Evolutionary conservation across 495 filamentous ascomycete species (phyloP), one percentile per base, ranked within the genome.

Genomic region (Echria macrotheca): DNA sequence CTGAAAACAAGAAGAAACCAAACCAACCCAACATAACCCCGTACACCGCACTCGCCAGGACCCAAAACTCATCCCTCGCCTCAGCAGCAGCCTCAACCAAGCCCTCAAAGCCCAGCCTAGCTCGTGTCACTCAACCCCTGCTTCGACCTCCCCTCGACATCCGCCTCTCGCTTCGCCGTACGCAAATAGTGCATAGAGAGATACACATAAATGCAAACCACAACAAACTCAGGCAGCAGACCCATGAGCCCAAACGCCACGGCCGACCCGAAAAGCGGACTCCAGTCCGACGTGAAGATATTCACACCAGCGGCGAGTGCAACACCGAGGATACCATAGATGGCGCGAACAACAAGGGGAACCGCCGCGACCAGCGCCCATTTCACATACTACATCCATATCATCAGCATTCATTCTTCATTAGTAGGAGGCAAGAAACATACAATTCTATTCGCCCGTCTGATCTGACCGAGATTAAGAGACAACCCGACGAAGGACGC

Each of bases 261-360:
- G 3, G 39, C 39, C 7, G 39, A 42, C 17, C 39, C 39, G 15
- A 42, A 42, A 17, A 42, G 39, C 18, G 39, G 22, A 17, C 39
- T 42, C 39, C 39, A 42, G 18, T 1, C 25, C 4, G 39, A 42
- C 10, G 39, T 42, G 39, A 25, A 10, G 22, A 42, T 42, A 15
- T 42, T 42, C 11, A 1, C 15, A 12, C 39, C 39, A 10, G 39
- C 9, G 12, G 39, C 39, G 18, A 23, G 18, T 10, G 22, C 17
- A 11, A 42, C 39, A 17, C 39, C 39, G 17, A 42, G 22, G 39
- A 42, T 25, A 24, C 39, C 39, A 21, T 42, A 42, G 10, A 21
- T 21, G 10, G 39, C 22, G 39, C 39, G 39, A 5, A 42, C 18
- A 11, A 1, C 10, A 11, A 42, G 39, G 17, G 39, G 18, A 11